A percentile compares a stretch with the other conserved stretches of the same genome.
Conservation (phyloP, 129 eudicot species). For the Oenanthe sinensis region DNA sequence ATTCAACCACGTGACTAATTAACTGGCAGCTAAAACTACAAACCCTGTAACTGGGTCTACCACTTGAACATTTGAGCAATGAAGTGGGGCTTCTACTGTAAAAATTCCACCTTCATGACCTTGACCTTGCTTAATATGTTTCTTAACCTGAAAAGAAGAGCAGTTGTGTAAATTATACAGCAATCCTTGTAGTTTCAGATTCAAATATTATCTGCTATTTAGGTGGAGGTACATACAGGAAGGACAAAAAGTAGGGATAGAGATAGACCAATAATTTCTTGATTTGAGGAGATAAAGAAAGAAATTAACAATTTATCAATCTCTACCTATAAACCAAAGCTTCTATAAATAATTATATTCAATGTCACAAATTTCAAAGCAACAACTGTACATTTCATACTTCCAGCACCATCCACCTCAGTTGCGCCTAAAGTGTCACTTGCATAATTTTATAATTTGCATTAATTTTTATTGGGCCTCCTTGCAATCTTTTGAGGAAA, state of each 20-base stretch:
- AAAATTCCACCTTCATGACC: constrained; percentile 99
- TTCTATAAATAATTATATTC: background rate
- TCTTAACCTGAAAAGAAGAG: constrained; percentile 60
- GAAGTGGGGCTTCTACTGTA: constrained; percentile 95
- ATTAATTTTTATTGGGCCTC: background rate
- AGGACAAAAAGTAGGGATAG: background rate
- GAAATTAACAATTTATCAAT: background rate
- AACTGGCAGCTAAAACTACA: constrained; percentile 9
- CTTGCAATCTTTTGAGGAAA: background rate
- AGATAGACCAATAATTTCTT: background rate
- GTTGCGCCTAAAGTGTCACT: background rate
- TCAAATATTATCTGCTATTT: background rate
- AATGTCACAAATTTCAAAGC: background rate
- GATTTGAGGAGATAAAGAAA: background rate
- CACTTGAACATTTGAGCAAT: constrained; percentile 61
- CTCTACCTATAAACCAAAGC: background rate
- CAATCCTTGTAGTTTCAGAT: background rate
- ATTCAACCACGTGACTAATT: background rate
- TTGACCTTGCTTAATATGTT: constrained; percentile 96
- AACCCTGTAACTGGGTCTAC: constrained; percentile 35
- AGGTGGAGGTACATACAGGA: background rate
- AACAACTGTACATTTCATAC: background rate
- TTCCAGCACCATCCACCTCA: background rate
- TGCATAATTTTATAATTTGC: background rate
- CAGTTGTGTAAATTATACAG: constrained; percentile 13